Evolutionary conservation across 148 eudicot genomes (phyloP), one percentile per base, ranked within the genome.

Genomic region (Cornus controversa): DNA sequence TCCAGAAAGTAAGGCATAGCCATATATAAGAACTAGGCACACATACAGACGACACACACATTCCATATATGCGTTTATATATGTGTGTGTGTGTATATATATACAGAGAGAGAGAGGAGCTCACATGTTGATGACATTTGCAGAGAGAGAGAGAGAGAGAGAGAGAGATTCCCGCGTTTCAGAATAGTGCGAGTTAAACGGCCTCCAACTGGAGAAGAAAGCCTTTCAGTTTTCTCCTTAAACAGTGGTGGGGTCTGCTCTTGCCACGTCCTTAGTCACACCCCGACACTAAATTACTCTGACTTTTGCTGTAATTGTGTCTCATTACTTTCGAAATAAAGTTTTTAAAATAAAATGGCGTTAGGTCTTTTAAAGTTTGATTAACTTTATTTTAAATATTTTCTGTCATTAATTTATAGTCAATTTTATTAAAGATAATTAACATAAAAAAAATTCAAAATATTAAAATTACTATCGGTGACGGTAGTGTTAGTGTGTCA

Each of bases 111-210:
- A 29, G 75, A 73, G 66, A 73, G 28, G 25, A 73, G 42, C 75
- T 73, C 28, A 73, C 45, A 26, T 57, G 26, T 72, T 72, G 66
- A 20, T 57, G 45, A 72, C 27, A 20, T 14, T 57, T 71, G 74
- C 14, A 70, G 16, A 70, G n/a, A 25, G 57, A 47, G 24, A 47
- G 24, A 25, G 74, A 70, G 16, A 70, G n/a, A 25, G 57, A 47
- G 24, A 47, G 24, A 25, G 74, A 7, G 47, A 57, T 73, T 73
- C 75, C 75, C 75, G 75, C 75, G 47, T 28, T 53, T 72, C 28
- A 34, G 31, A 25, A 50, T 13, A 16, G 14, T 20, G 18, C 2
- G 64, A 60, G 64, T 60, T 60, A 14, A 60, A 60, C 64, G 24
- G 20, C 22, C 64, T 60, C 24, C 62, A 54, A 54, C 62, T 1